Base-by-base conservation (phyloP, 345 rosid genomes). In the Eutrema heterophyllum region DNA sequence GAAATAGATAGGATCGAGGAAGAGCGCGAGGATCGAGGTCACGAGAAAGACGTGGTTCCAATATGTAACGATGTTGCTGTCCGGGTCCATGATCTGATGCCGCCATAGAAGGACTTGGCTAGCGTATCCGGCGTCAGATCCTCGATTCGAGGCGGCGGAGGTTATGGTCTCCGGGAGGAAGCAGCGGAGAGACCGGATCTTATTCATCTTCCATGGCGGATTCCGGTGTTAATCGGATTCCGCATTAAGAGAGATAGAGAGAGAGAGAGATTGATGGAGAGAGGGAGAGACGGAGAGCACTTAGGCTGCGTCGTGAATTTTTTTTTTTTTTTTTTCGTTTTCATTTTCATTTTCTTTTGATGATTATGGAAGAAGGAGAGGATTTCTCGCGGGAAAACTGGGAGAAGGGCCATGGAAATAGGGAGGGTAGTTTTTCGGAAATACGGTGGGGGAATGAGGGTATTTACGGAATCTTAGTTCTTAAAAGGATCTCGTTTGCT, bases 31-130 rank as follows among this genome's bases (percentile, higher is more conserved):
- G 66, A 95, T 84, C 51, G 86, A 86, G 52, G 90, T 84, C 30
- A 83, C 11, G 64, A 95, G 88, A 79, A 95, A 95, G 68, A 95
- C 81, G 77, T 87, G 91, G 81, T 95, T 95, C 99, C 99, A 92
- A 30, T 81, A 86, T 10, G 84, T 71, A 13, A 90, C 97, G 53
- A 90, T 77, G 50, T 85, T 95, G 88, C 92, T 87, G 87, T 84
- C 95, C 6, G 98, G 98, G 70, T 90, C 97, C 33, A 95, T 93
- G 78, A 92, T 88, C 52, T 86, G 90, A 79, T 85, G 80, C 67
- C 81, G 93, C 98, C 98, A 91, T 80, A 86, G 78, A 57, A 88
- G 80, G 75, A 78, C 52, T 40, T 85, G 78, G 68, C 7, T 64
- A 33, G 62, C 58, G 55, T 68, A 63, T 75, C 76, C 75, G 56